Evolutionary conservation across 2,329 filamentous ascomycete species (phyloP).

Genomic region (Plectosphaerella cucumerina): DNA sequence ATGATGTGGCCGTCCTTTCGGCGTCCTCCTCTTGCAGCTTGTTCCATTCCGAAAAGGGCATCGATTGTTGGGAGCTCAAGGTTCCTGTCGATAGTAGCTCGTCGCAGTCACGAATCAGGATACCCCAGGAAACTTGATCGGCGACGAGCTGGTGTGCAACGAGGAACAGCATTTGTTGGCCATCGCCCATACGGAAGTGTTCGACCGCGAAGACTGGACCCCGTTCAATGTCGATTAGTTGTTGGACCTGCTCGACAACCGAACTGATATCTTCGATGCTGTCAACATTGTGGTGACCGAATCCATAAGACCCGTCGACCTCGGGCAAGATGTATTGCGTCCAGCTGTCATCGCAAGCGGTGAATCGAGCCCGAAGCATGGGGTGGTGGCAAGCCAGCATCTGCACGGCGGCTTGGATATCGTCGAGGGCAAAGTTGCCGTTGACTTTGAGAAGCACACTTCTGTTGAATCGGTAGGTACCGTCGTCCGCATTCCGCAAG

Average conservation of each 20-base stretch:
- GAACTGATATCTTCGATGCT: slow-evolving; percentile 35
- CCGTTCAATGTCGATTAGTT: slow-evolving; percentile 40
- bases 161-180: slow-evolving; percentile 43
- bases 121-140: slow-evolving; percentile 46
- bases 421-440: slow-evolving; percentile 32
- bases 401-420: slow-evolving; percentile 43
- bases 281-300: slow-evolving; percentile 35
- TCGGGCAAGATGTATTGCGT: slow-evolving; percentile 38
- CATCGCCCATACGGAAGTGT: slow-evolving; percentile 40
- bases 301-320: slow-evolving; percentile 36
- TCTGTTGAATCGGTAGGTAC: slow-evolving; percentile 45
- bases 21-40: slow-evolving; percentile 38
- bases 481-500: slow-evolving; percentile 22
- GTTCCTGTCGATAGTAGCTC: slow-evolving; percentile 40
- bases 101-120: slow-evolving; percentile 46
- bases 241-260: slow-evolving; percentile 36
- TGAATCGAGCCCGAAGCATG: slow-evolving; percentile 47
- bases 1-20: slow-evolving; percentile 17
- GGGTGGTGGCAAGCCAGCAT: slow-evolving; percentile 45
- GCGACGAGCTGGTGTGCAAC: slow-evolving; percentile 48
- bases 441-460: slow-evolving; percentile 43
- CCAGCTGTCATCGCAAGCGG: slow-evolving; percentile 34
- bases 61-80: slow-evolving; percentile 37
- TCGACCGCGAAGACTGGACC: slow-evolving; percentile 48
- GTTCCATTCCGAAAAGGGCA: slow-evolving; percentile 47